Percentiles rank a stretch among this genome's conserved stretches.
These are phyloP conservation scores for Scolecobasidium constrictum DNA, from an alignment of 2,329 filamentous ascomycete genomes.

Conservation along the genomic window DNA sequence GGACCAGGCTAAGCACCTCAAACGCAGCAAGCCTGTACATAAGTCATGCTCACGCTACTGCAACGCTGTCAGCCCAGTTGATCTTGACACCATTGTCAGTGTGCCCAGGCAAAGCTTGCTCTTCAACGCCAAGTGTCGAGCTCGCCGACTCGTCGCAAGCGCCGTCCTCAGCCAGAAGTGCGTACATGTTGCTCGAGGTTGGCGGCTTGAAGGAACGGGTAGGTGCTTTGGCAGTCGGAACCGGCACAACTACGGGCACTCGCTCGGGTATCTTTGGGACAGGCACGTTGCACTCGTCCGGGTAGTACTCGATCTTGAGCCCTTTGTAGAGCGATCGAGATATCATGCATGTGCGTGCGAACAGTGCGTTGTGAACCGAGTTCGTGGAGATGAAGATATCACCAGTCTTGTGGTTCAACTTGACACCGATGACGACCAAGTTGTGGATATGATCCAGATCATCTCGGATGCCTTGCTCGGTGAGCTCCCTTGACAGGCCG, in stretches of 20 bases:
- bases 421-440: constrained; percentile 56
- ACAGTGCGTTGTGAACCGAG: constrained; percentile 64
- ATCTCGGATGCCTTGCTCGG: constrained; percentile 52
- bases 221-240: constrained; percentile 14
- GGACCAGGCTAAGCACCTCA: neutral
- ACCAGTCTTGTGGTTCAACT: constrained; percentile 38
- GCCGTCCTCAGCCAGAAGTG: constrained; percentile 38
- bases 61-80: constrained; percentile 5
- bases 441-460: constrained; percentile 79
- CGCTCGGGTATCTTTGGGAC: constrained; percentile 18
- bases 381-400: constrained; percentile 64
- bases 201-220: neutral
- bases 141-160: too few species aligned
- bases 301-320: constrained; percentile 57
- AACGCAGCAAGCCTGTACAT: neutral
- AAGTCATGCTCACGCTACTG: constrained; percentile 2
- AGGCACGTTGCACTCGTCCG: constrained; percentile 56
- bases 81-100: constrained; percentile 4
- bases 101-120: constrained; percentile 3
- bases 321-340: constrained; percentile 54
- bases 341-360: constrained; percentile 71
- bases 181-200: constrained; percentile 4
- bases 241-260: constrained; percentile 5
- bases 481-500: constrained; percentile 41
- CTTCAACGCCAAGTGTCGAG: neutral